phyloP scores from a whole-genome alignment of 2,329 filamentous ascomycete genomes.

The Microcyclospora pomicola region DNA sequence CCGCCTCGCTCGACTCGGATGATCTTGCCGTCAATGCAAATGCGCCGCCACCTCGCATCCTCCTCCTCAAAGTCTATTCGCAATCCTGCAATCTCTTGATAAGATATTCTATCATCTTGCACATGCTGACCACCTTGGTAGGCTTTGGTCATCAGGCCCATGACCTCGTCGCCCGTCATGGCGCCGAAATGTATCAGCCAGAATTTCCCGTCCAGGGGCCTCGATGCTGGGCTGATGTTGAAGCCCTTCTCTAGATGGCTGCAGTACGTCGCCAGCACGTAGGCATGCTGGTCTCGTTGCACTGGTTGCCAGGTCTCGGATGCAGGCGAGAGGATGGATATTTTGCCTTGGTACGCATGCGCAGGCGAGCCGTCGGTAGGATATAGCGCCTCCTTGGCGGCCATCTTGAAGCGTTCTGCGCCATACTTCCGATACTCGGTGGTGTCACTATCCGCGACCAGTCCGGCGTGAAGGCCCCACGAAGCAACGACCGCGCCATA shows the following conservation, averaged over 20 bases:
- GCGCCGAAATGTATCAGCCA: conserved; percentile 63
- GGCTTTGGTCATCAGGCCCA: conserved; percentile 59
- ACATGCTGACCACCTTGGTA: conserved; percentile 46
- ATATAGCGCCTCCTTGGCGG: conserved; percentile 60
- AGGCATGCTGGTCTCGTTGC: conserved; percentile 46
- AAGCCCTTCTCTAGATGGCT: conserved; percentile 73
- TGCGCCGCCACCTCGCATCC: conserved; percentile 63
- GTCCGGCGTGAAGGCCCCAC: conserved; percentile 77
- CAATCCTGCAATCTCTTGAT: conserved; percentile 56
- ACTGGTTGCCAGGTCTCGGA: conserved; percentile 22
- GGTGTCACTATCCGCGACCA: conserved; percentile 87
- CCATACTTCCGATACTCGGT: conserved; percentile 65
- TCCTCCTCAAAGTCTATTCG: conserved; percentile 53
- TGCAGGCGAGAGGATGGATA: conserved; percentile 18
- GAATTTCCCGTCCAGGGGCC: conserved; percentile 56
- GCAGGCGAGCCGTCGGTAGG: conserved; percentile 38
- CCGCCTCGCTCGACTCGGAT: conserved; percentile 58
- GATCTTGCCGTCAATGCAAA: conserved; percentile 88
- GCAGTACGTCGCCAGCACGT: conserved; percentile 62
- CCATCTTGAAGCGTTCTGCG: conserved; percentile 67
- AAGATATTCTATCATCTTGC: conserved; percentile 45
- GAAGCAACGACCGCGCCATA: conserved; percentile 75
- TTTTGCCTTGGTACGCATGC: conserved; percentile 43
- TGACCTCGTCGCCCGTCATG: conserved; percentile 49
- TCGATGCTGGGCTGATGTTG: conserved; percentile 60